Base-by-base conservation (phyloP, 805 yeast species). In the Metschnikowia baotianmanensis region DNA sequence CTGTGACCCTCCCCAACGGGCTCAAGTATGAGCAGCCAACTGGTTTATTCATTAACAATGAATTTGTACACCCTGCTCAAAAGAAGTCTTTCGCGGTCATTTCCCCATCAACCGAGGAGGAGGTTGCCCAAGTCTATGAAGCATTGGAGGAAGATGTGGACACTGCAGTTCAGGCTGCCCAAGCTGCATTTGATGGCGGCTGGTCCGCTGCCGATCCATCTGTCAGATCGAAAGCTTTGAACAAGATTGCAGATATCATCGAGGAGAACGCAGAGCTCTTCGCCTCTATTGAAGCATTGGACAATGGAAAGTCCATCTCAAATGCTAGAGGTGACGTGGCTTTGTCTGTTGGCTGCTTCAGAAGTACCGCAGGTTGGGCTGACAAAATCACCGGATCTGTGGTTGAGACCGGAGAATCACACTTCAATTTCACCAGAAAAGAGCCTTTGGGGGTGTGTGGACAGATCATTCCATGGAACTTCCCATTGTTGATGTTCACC, bases 361-460 rank as follows among this genome's bases (percentile, higher is more conserved):
- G 91, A 68, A 82, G 89, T 50, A 82, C 86, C 63, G 96, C 90
- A 43, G 96, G 96, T 49, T 86, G 80, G 80, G 87, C 95, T 56
- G 96, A 88, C 69, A 89, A 90, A 72, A 68, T 86, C 51, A 76
- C 73, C 51, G 96, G 96, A 55, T 74, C 80, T 50, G 65, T 82
- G 43, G 76, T 86, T 43, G 86, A 86, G 62, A 82, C 95, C 36
- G 91, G 90, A 47, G 62, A 67, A 43, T 69, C 79, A 36, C 86
- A 86, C 65, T 80, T 89, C 62, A 78, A 78, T 47, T 87, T 83
- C 69, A 82, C 91, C 50, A 79, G 81, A 63, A 83, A 84, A 65
- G 96, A 89, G 67, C 96, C 97, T 45, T 71, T 86, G 56, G 97
- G 96, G 62, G 96, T 90, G 34, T 87, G 95, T 63, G 97, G 96